These are phyloP conservation scores for Amphichorda felina DNA, from an alignment of 2,329 filamentous ascomycete species.

Conservation along the genomic window DNA sequence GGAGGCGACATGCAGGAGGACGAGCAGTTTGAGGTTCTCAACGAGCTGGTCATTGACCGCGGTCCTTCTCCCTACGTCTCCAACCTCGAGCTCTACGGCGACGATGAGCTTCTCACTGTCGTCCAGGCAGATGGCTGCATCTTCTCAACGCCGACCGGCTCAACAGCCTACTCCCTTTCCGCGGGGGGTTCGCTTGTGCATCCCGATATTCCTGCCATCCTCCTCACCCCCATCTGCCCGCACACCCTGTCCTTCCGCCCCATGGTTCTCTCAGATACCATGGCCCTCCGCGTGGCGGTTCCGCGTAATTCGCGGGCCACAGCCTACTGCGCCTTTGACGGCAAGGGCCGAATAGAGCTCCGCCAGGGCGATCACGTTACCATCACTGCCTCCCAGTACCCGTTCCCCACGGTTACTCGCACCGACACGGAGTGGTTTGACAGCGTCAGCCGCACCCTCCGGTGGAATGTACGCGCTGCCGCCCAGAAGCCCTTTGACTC, in stretches of 20 bases:
- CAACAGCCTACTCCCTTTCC: constrained; percentile 90
- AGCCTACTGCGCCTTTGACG: constrained; percentile 94
- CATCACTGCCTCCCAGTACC: constrained; percentile 90
- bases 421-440: constrained; percentile 93
- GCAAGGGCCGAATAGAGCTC: constrained; percentile 89
- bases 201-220: constrained; percentile 91
- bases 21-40: constrained; percentile 95
- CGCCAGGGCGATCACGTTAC: constrained; percentile 91
- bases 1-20: constrained; percentile 63
- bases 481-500: constrained; percentile 81
- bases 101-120: constrained; percentile 87
- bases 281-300: constrained; percentile 80
- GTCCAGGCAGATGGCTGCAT: constrained; percentile 97
- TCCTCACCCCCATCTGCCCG: constrained; percentile 93
- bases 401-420: constrained; percentile 90
- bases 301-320: constrained; percentile 78
- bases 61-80: constrained; percentile 95
- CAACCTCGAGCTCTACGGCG: constrained; percentile 90
- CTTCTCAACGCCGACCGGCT: constrained; percentile 90
- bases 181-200: constrained; percentile 93
- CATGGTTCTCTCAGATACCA: constrained; percentile 93
- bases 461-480: constrained; percentile 91
- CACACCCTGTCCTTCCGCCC: constrained; percentile 94
- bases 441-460: constrained; percentile 78
- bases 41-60: constrained; percentile 96